phyloP scores from a whole-genome alignment of 2,329 filamentous ascomycete species.

The Alternaria longipes region DNA sequence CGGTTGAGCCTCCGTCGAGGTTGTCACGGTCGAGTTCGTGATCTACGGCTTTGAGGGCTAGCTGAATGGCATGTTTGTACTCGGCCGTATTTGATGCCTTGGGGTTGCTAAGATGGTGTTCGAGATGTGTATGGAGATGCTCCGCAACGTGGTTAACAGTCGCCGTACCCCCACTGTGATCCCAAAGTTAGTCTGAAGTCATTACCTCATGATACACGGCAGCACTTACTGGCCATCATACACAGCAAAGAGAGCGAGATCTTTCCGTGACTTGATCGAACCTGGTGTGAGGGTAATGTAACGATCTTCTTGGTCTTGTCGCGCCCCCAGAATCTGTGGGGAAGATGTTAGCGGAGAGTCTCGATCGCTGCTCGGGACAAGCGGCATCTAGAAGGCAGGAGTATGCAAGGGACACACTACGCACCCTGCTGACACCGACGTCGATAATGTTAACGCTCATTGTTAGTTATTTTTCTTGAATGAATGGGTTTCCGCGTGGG shows the following conservation, averaged over 20 bases:
- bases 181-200: constrained; percentile 11
- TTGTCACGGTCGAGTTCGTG: constrained; percentile 26
- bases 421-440: constrained; percentile 27
- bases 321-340: constrained; percentile 33
- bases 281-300: constrained; percentile 29
- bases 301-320: constrained; percentile 36
- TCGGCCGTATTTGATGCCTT: constrained; percentile 26
- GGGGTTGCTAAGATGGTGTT: constrained; percentile 27
- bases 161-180: constrained; percentile 30
- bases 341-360: constrained; percentile 24
- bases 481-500: neutral
- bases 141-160: constrained; percentile 28
- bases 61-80: constrained; percentile 35
- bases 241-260: constrained; percentile 34
- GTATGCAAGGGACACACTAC: constrained; percentile 14
- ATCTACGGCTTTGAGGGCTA: constrained; percentile 32
- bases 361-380: constrained; percentile 8
- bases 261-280: constrained; percentile 31
- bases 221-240: constrained; percentile 37
- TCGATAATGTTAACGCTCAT: constrained; percentile 28
- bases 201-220: neutral
- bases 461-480: neutral
- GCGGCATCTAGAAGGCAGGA: neutral
- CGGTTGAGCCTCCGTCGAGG: constrained; percentile 35
- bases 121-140: constrained; percentile 30